Evolutionary conservation across 768 basidiomycete genomes (phyloP), one percentile per base, ranked within the genome.

Genomic region (Chalciporus piperatus): DNA sequence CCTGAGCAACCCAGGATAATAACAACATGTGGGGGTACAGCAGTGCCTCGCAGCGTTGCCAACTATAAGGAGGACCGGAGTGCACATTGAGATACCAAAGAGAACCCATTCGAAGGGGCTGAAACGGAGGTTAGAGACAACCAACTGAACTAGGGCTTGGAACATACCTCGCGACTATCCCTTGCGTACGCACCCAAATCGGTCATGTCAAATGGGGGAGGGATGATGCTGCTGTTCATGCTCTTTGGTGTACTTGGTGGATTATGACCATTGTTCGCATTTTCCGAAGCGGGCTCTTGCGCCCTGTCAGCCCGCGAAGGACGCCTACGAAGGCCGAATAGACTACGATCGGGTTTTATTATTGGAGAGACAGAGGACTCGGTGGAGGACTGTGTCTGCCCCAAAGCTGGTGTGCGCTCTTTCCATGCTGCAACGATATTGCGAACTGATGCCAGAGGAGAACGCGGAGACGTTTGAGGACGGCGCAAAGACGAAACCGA

Each of bases 1-100:
- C 86, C 1, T 87, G 81, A 6, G 89, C 86, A 49, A 90, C 76
- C 94, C 94, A 97, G 10, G 89, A 90, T 3, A 97, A 76, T 2
- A 94, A 72, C 3, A 97, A 76, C 72, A 89, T 85, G 56, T 89
- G 82, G n/a, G 83, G 90, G 62, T 89, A 95, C 1, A 89, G 75
- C 41, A 91, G 75, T 0, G 85, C 92, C 63, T 89, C 89, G 61
- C 83, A 93, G 55, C 90, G 78, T 70, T 85, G 82, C 89, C 88
- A 92, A 52, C 77, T 72, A 67, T 85, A 93, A 0, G 89, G 88
- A 19, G 86, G 82, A 4, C 80, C 64, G 0, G 87, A 85, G 61
- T 97, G 94, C 0, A 96, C 94, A 50, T 97, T 96, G 48, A 97
- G 81, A 64, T 93, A 97, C 87, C 91, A 96, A 1, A 97, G 71